Evolutionary conservation across 108 stramenopile genomes (phyloP).

Genomic region (Cyclotella atomus): DNA sequence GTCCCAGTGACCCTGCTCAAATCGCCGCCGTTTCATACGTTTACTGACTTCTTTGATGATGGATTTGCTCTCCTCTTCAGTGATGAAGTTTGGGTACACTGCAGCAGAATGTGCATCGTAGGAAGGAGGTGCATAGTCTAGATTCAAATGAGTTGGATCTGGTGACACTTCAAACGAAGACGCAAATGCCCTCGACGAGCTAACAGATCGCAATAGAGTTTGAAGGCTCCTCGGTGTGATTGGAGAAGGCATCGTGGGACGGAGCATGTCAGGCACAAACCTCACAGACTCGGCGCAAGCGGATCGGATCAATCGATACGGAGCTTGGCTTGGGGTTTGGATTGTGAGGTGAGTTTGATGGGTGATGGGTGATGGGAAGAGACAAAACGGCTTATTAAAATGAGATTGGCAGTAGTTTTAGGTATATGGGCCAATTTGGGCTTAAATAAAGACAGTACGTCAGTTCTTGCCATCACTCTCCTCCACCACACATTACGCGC

Average conservation of each 20-base stretch:
- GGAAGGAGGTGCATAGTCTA: slow-evolving; percentile 20
- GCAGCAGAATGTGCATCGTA: slow-evolving; percentile 30
- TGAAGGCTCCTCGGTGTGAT: too few species aligned
- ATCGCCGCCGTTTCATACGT: slow-evolving; percentile 54
- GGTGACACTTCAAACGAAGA: not conserved
- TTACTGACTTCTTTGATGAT: slow-evolving; percentile 45
- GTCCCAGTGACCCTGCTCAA: slow-evolving; percentile 91
- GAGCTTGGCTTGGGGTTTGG: too few species aligned
- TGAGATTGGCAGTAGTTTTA: not conserved
- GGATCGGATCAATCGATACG: too few species aligned
- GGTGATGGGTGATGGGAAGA: not conserved
- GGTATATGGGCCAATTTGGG: not conserved
- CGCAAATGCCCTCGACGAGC: not conserved
- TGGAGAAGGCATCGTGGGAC: too few species aligned
- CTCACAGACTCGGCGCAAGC: too few species aligned
- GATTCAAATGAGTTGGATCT: slow-evolving; percentile 53
- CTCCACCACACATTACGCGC: too few species aligned
- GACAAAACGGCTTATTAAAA: not conserved
- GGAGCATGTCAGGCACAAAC: too few species aligned
- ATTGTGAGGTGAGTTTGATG: not conserved
- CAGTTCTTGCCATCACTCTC: too few species aligned
- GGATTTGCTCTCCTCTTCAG: slow-evolving; percentile 47
- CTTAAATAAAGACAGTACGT: too few species aligned
- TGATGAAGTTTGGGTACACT: slow-evolving; percentile 56
- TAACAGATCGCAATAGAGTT: not conserved